phyloP scores from a whole-genome alignment of 2,329 filamentous ascomycete species.

The Stagonosporopsis cucurbitacearum region DNA sequence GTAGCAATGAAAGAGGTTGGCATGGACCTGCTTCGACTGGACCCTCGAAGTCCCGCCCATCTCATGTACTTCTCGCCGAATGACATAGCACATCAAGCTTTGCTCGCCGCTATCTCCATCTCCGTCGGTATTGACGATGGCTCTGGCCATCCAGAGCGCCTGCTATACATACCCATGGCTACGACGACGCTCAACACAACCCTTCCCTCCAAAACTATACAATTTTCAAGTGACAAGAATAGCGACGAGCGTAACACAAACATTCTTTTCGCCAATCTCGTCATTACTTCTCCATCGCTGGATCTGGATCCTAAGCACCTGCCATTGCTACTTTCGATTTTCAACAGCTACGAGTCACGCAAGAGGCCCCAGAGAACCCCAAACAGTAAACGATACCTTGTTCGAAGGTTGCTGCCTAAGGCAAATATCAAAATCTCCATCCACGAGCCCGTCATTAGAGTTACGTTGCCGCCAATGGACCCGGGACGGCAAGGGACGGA shows the following conservation, averaged over 20 bases:
- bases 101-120: conserved; percentile 90
- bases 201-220: conserved; percentile 89
- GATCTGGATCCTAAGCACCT: conserved; percentile 93
- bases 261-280: conserved; percentile 93
- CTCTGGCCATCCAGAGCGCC: conserved; percentile 80
- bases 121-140: conserved; percentile 91
- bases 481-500: conserved; percentile 64
- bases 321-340: conserved; percentile 79
- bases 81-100: conserved; percentile 92
- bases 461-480: conserved; percentile 81
- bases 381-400: conserved; percentile 64
- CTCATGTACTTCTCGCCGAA: conserved; percentile 97
- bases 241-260: conserved; percentile 91
- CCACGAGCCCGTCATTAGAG: conserved; percentile 92
- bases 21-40: conserved; percentile 87
- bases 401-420: conserved; percentile 92
- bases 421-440: conserved; percentile 94
- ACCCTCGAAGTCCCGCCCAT: conserved; percentile 91
- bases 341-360: conserved; percentile 58
- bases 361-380: conserved; percentile 33
- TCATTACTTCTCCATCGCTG: conserved; percentile 92
- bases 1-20: conserved; percentile 96
- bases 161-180: conserved; percentile 95
- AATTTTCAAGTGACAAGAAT: conserved; percentile 72
- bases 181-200: conserved; percentile 95